Base-by-base conservation (phyloP, 257 asterid genomes). In the Solanum pinnatisectum region DNA sequence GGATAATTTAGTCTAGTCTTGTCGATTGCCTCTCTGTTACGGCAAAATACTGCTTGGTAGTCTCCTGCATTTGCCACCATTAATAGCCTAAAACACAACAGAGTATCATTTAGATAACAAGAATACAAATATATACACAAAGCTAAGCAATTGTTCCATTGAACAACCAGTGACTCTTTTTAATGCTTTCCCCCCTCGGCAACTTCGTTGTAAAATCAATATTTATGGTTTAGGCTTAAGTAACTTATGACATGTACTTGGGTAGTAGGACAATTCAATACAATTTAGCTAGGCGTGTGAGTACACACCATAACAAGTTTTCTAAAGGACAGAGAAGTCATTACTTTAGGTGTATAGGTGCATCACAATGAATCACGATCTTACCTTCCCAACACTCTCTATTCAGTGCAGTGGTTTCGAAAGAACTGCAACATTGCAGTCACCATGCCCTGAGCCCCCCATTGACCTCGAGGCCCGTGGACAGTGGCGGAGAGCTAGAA, bases 1-100 rank as follows among this genome's bases (percentile, higher is more conserved):
- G 94, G 83, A 73, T 92, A 91, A 87, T 72, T 89, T 14, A 96
- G 98, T 68, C 95, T 90, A 89, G 87, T 96, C 98, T 89, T 91
- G 22, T 95, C 92, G 5, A 96, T 88, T 4, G 98, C 97, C 91
- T 91, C 92, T 11, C 98, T 98, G 87, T 94, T 95, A 82, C 98
- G 92, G 92, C 94, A 92, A 22, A 96, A 97, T 77, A 96, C 98
- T 67, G 98, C 98, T 88, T 98, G 90, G 89, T 97, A 96, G 73
- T 96, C 98, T 52, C 98, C 98, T 0, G 91, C 98, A 71, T 96
- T 96, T 2, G 98, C 98, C 90, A 96, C 98, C 95, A 96, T 88
- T 86, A 96, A 93, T 40, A 90, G 91, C 97, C 98, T 95, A 93
- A 44, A 77, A 49, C 25, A 14, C 85, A 81, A 46, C 16, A 81